These are phyloP conservation scores for Alternaria arborescens DNA, from an alignment of 2,329 filamentous ascomycete species.

Conservation along the genomic window DNA sequence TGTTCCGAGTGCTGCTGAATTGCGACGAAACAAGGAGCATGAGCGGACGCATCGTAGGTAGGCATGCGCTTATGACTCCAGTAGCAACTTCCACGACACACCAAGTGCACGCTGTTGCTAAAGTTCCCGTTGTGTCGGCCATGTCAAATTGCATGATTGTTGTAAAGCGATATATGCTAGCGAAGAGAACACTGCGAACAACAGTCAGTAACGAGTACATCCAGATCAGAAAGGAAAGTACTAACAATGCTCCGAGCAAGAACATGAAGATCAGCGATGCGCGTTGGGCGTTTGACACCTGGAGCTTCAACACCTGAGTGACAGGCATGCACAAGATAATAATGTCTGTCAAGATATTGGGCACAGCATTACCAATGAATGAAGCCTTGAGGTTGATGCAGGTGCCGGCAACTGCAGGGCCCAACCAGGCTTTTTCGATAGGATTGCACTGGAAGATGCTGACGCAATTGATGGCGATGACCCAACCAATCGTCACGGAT, in stretches of 20 bases:
- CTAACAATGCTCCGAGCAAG: conserved; percentile 56
- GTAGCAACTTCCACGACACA: conserved; percentile 23
- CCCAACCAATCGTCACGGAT: conserved; percentile 58
- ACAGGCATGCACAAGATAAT: conserved; percentile 59
- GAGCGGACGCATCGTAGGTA: conserved; percentile 23
- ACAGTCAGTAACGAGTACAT: conserved; percentile 5
- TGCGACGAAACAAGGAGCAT: conserved; percentile 20
- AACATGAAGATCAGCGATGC: conserved; percentile 58
- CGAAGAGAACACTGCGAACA: conserved; percentile 24
- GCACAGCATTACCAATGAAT: conserved; percentile 61
- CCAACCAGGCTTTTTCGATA: conserved; percentile 59
- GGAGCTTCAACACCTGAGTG: conserved; percentile 57
- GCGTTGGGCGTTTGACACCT: conserved; percentile 55
- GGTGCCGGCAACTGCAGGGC: conserved; percentile 52
- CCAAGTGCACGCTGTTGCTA: conserved; percentile 25
- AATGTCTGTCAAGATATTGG: conserved; percentile 59
- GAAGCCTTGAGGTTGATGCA: conserved; percentile 62
- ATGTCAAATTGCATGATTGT: conserved; percentile 24
- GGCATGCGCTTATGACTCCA: conserved; percentile 25
- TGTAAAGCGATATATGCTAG: conserved; percentile 25
- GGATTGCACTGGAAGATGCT: conserved; percentile 64
- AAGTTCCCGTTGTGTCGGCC: conserved; percentile 18
- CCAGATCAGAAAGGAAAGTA: neutral
- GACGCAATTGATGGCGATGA: conserved; percentile 58
- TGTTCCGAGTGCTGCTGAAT: conserved; percentile 15